A percentile compares a stretch with the other conserved stretches of the same genome.
Conservation (phyloP, 2,329 filamentous ascomycete species). For the Emmonsiellopsis sp. region DNA sequence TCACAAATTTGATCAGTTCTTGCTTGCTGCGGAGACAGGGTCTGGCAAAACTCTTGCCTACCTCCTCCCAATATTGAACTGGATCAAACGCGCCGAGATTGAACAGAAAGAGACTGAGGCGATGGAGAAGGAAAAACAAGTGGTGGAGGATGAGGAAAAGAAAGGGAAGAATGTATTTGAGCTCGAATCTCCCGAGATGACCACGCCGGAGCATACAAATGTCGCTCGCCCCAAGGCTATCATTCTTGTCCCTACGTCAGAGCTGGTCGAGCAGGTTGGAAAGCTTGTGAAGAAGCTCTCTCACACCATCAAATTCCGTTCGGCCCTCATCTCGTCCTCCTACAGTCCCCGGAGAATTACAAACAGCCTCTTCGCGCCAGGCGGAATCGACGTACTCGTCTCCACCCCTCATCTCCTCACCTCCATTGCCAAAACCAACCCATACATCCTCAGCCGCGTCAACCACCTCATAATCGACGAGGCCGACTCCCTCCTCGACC, state of each 20-base stretch:
- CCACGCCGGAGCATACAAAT: conserved; percentile 63
- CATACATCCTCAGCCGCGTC: conserved; percentile 86
- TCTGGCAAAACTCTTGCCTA: conserved; percentile 97
- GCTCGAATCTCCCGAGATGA: conserved; percentile 50
- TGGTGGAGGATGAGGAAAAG: conserved; percentile 38
- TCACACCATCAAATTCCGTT: conserved; percentile 79
- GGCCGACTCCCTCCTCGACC: conserved; percentile 90
- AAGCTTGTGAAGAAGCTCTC: conserved; percentile 71
- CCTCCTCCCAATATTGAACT: conserved; percentile 73
- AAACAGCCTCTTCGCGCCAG: conserved; percentile 68
- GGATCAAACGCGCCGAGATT: conserved; percentile 67
- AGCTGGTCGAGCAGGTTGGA: conserved; percentile 83
- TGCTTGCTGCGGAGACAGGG: conserved; percentile 90
- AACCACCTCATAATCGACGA: conserved; percentile 86
- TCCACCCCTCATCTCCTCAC: conserved; percentile 82
- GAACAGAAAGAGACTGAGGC: conserved; percentile 53
- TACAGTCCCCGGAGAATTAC: conserved; percentile 72
- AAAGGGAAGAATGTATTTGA: conserved; percentile 50
- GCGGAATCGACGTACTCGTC: conserved; percentile 76
- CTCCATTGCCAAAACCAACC: conserved; percentile 80
- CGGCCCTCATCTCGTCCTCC: conserved; percentile 70
- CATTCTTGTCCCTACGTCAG: conserved; percentile 83
- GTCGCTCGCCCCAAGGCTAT: conserved; percentile 69
- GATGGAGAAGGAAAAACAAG: conserved; percentile 53
- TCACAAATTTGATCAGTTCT: conserved; percentile 54